These are phyloP conservation scores for Mycothermus thermophilus DNA, from an alignment of 495 filamentous ascomycete species.

Conservation along the genomic window DNA sequence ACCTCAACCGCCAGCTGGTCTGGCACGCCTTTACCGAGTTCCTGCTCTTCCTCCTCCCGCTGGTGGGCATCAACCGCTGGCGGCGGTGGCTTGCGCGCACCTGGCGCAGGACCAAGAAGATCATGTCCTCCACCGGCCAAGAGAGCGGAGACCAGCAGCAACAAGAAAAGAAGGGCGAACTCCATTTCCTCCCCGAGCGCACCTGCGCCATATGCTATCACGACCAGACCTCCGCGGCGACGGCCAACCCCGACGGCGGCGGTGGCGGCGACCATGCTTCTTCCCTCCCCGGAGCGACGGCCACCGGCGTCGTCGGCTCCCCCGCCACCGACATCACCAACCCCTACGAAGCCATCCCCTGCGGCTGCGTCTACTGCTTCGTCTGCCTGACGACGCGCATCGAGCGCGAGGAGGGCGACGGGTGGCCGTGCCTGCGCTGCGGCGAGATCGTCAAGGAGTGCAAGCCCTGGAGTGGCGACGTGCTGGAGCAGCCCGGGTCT, in stretches of 20 bases:
- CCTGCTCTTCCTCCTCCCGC: conserved; percentile 81
- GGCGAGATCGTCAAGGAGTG: conserved; percentile 78
- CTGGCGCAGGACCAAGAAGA: conserved; percentile 61
- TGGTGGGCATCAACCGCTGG: conserved; percentile 90
- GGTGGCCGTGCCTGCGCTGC: conserved; percentile 89
- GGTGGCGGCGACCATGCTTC: too few species aligned
- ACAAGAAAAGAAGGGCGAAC: conserved; percentile 60
- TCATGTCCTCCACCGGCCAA: conserved; percentile 39
- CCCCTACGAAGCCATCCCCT: conserved; percentile 83
- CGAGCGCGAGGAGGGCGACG: conserved; percentile 88
- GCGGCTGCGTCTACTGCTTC: conserved; percentile 90
- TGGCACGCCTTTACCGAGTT: conserved; percentile 99
- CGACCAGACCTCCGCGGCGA: conserved; percentile 63
- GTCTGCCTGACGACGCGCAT: conserved; percentile 87
- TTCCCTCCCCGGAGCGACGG: conserved; percentile 50
- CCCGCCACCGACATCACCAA: conserved; percentile 93
- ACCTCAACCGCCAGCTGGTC: conserved; percentile 91
- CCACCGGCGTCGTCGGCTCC: conserved; percentile 66
- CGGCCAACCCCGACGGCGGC: conserved; percentile 61
- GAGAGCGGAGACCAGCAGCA: conserved; percentile 26
- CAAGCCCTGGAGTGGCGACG: conserved; percentile 84
- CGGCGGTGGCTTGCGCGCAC: conserved; percentile 71
- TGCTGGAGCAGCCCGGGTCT: conserved; percentile 50
- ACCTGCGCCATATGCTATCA: conserved; percentile 98
- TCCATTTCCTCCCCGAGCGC: conserved; percentile 74